A percentile compares a stretch with the other conserved stretches of the same genome.
These are phyloP conservation scores for Gomphus bonarii DNA, from an alignment of 1,284 basidiomycete species.

Conservation along the genomic window DNA sequence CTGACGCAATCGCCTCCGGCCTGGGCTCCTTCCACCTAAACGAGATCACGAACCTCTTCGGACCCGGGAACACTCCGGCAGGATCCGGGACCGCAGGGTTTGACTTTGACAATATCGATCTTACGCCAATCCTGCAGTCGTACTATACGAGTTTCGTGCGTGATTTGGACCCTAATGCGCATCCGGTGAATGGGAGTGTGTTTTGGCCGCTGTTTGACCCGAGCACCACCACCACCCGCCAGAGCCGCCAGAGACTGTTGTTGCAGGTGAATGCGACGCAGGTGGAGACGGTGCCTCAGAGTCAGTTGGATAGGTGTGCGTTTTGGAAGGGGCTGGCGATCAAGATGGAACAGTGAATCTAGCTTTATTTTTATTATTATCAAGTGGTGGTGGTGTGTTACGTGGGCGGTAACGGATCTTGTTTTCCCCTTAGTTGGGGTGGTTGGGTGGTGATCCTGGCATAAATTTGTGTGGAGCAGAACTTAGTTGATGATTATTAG, in stretches of 20 bases:
- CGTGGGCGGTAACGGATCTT: no score
- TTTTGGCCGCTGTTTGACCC: conserved; percentile 14
- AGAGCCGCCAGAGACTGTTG: conserved; percentile 6
- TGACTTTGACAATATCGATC: conserved; percentile 7
- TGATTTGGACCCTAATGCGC: conserved; percentile 14
- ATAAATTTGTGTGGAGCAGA: no score
- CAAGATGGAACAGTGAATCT: conserved; percentile 14
- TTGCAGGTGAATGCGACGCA: conserved; percentile 16
- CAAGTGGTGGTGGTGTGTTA: no score
- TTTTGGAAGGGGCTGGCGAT: conserved; percentile 14
- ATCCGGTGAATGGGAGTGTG: conserved; percentile 12
- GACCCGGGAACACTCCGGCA: conserved; percentile 14
- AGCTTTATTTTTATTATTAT: no score
- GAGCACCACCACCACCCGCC: no score
- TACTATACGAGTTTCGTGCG: conserved; percentile 15
- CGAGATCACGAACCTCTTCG: conserved; percentile 16
- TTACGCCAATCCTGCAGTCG: conserved; percentile 8
- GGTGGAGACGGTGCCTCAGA: conserved; percentile 14
- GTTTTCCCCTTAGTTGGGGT: no score
- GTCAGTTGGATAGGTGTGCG: conserved; percentile 13
- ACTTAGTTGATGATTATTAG: no score
- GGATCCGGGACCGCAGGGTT: conserved; percentile 6
- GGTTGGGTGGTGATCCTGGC: no score
- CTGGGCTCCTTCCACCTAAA: conserved; percentile 15
- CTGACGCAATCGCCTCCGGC: conserved; percentile 11